Percentiles rank a stretch among this genome's conserved stretches.
phyloP scores from a whole-genome alignment of 345 rosid species.

The Conringia planisiliqua region DNA sequence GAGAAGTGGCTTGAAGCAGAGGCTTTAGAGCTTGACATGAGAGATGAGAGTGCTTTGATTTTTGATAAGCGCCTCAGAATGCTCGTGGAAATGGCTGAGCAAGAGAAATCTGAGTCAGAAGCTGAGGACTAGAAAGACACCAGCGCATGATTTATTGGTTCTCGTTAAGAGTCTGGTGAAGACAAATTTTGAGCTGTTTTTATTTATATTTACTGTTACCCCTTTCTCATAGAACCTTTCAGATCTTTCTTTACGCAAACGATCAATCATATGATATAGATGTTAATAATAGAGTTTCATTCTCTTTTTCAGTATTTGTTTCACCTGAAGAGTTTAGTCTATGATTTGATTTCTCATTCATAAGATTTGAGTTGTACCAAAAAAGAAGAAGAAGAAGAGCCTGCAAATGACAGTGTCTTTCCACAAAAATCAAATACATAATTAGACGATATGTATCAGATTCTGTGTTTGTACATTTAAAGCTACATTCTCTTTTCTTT shows the following conservation, averaged over 20 bases:
- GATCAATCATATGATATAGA: background rate
- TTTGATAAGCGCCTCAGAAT: conserved; percentile 87
- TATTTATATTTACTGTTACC: background rate
- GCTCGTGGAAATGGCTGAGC: conserved; percentile 76
- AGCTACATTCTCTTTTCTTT: too few species aligned
- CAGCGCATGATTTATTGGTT: conserved; percentile 14
- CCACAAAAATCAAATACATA: background rate
- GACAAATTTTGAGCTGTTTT: conserved; percentile 3
- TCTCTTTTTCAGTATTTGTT: background rate
- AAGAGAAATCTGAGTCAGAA: conserved; percentile 43
- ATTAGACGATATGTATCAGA: background rate
- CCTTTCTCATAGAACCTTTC: background rate
- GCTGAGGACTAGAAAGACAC: conserved; percentile 26
- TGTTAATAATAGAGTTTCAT: background rate
- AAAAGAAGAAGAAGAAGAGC: background rate
- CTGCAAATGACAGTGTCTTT: too few species aligned
- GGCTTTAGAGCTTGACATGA: conserved; percentile 91
- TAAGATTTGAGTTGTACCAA: background rate
- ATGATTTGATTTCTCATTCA: background rate
- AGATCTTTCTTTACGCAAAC: background rate
- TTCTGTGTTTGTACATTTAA: background rate
- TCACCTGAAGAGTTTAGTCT: background rate
- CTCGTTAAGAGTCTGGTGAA: background rate
- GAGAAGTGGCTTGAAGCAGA: conserved; percentile 99
- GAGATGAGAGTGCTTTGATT: conserved; percentile 87